Evolutionary conservation across 2,329 filamentous ascomycete genomes (phyloP), one percentile per base, ranked within the genome.

Genomic region (Calonectria naviculata): DNA sequence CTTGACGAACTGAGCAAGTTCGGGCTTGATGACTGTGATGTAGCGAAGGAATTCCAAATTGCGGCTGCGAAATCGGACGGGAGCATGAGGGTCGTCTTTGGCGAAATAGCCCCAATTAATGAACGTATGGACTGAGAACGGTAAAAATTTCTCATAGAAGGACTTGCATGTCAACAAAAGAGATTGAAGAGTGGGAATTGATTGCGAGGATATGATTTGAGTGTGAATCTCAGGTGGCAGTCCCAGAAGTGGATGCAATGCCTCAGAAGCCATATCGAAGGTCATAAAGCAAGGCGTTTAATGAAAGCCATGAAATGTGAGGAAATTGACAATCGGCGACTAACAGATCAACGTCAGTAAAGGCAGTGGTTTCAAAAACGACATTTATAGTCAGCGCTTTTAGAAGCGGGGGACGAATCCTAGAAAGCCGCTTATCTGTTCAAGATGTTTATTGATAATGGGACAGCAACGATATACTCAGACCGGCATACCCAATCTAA

Each of bases 1-100:
- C 29, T 56, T 65, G 24, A 65, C 58, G 13, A 62, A 49, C 17
- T 41, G 34, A 19, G 64, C 68, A 19, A 67, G 52, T 26, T 71
- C 44, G 5, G 64, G 44, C 21, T 65, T 71, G 24, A 24, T 62
- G 42, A 68, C 61, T 8, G 49, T 62, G 42, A 68, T 47, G 28
- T 65, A 68, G 28, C 31, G 56, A 12, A 69, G 56, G 24, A 67
- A 69, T 38, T 67, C 28, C 6, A 69, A 15, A 34, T 66, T 54
- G 19, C 42, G 54, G 62, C 56, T 64, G 26, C 36, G 56, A 28
- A n/a, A 12, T 15, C 36, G 31, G 19, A n/a, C 8, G 10, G 6
- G 12, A 3, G 12, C 10, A 21, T 47, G 5, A 2, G 24, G 38
- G 13, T 54, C n/a, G 5, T 21, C 41, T 10, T 19, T 3, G 41